A percentile compares a stretch with the other conserved stretches of the same genome.
Conservation (phyloP, 202 grass and related monocot species). For the Digitaria exilis region DNA sequence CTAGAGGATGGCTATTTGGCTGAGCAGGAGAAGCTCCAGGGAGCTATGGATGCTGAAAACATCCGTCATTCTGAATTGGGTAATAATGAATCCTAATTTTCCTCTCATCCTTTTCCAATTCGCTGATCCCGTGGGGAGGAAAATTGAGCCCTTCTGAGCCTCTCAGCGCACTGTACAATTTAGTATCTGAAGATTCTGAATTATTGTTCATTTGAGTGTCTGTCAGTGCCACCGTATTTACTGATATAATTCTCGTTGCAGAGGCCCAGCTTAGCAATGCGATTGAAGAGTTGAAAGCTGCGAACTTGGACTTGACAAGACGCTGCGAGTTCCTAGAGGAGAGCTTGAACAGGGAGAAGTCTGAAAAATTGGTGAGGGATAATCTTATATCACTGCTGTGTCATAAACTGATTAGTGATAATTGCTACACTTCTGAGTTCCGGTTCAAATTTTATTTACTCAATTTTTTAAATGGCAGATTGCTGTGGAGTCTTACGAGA, state of each 20-base stretch:
- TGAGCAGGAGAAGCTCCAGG: slow-evolving; percentile 69
- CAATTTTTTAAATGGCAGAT: slow-evolving; percentile 39
- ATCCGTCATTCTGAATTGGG: slow-evolving; percentile 61
- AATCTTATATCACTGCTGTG: background rate
- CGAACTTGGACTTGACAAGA: slow-evolving; percentile 47
- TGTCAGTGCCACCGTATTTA: background rate
- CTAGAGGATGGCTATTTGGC: slow-evolving; percentile 69
- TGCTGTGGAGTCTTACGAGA: slow-evolving; percentile 57
- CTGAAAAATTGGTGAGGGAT: slow-evolving; percentile 57
- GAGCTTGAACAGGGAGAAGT: slow-evolving; percentile 66
- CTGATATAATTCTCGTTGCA: slow-evolving; percentile 20
- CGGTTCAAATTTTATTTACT: background rate
- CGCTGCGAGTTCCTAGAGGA: slow-evolving; percentile 54
- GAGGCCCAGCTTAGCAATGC: slow-evolving; percentile 59
- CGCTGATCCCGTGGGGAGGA: background rate
- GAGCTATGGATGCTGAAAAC: slow-evolving; percentile 57
- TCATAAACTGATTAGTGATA: background rate
- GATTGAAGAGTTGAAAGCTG: slow-evolving; percentile 49
- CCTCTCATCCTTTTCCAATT: background rate
- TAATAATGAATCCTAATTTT: slow-evolving; percentile 50
- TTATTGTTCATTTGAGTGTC: background rate
- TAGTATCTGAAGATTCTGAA: background rate
- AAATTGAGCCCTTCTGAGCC: background rate
- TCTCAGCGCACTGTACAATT: background rate
- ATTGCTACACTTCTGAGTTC: background rate